Percentiles rank a stretch among this genome's conserved stretches.
Conservation (phyloP, 441 rosid species). For the Biscutella laevigata region DNA sequence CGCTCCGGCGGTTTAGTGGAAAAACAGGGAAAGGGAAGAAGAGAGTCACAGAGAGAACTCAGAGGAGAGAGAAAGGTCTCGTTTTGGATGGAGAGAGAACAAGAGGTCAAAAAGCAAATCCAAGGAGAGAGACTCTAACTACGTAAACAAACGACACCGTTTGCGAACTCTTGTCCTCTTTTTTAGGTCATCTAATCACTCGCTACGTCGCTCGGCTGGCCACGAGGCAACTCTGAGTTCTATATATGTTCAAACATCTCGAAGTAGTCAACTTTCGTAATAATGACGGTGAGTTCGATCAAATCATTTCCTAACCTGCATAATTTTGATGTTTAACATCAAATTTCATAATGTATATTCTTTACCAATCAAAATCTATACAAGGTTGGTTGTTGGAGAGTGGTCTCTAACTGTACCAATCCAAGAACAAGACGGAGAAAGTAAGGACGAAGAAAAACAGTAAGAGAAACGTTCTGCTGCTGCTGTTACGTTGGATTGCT, state of each 20-base stretch:
- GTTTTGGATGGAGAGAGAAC: conserved; percentile 10
- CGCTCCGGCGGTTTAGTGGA: conserved; percentile 16
- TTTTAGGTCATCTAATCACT: conserved; percentile 7
- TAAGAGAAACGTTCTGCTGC: conserved; percentile 86
- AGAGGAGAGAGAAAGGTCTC: conserved; percentile 17
- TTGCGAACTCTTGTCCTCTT: not conserved
- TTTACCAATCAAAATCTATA: conserved; percentile 15
- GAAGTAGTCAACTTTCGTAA: conserved; percentile 18
- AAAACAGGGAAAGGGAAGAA: conserved; percentile 5
- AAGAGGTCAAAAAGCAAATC: conserved; percentile 20
- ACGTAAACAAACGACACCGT: conserved; percentile 17
- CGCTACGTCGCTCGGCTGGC: not conserved
- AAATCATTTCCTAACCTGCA: not conserved
- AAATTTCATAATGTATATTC: not conserved
- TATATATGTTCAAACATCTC: conserved; percentile 19
- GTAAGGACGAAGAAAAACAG: conserved; percentile 78
- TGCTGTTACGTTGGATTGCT: conserved; percentile 70
- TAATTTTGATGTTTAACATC: not conserved
- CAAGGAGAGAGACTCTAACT: conserved; percentile 17
- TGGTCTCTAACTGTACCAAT: conserved; percentile 56
- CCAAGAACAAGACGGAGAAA: conserved; percentile 80
- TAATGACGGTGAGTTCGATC: conserved; percentile 8
- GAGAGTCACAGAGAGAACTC: too few relatives aligned
- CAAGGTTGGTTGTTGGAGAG: conserved; percentile 14
- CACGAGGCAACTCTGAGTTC: conserved; percentile 15